phyloP scores from a whole-genome alignment of 805 yeast genomes.

The Lipomyces sp. region DNA sequence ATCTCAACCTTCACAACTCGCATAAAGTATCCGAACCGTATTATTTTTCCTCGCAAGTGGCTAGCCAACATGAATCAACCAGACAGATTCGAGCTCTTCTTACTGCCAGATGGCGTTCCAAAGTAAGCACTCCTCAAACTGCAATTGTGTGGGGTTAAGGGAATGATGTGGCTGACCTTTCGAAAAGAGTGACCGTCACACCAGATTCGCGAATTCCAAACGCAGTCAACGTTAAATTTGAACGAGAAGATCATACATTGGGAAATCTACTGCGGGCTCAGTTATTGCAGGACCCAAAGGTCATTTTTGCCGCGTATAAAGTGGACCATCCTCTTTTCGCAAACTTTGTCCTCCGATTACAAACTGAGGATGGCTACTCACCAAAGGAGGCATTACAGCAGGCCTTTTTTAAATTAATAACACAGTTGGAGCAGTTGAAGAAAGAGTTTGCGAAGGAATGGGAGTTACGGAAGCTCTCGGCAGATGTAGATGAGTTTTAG shows the following conservation, averaged over 20 bases:
- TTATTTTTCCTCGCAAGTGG: not conserved
- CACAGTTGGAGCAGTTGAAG: conserved; percentile 73
- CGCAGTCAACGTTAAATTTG: conserved; percentile 89
- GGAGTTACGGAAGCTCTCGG: conserved; percentile 73
- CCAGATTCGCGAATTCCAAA: conserved; percentile 96
- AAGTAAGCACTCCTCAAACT: conserved; percentile 60
- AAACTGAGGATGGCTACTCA: conserved; percentile 92
- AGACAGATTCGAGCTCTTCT: conserved; percentile 95
- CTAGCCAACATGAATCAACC: conserved; percentile 89
- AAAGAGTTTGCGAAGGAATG: conserved; percentile 88
- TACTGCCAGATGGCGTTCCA: conserved; percentile 96
- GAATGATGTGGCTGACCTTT: not conserved
- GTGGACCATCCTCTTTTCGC: conserved; percentile 98
- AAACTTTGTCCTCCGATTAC: conserved; percentile 89
- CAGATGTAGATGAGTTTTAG: conserved; percentile 38
- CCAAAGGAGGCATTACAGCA: conserved; percentile 89
- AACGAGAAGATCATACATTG: conserved; percentile 96
- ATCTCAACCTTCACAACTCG: not conserved
- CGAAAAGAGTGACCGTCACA: conserved; percentile 68
- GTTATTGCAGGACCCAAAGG: conserved; percentile 81
- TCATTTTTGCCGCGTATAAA: conserved; percentile 95
- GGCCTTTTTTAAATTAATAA: conserved; percentile 84
- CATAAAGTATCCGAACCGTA: not conserved
- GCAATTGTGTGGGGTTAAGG: not conserved
- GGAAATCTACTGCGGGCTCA: conserved; percentile 84